phyloP scores from a whole-genome alignment of 2,329 filamentous ascomycete species.

The Beauveria bassiana region DNA sequence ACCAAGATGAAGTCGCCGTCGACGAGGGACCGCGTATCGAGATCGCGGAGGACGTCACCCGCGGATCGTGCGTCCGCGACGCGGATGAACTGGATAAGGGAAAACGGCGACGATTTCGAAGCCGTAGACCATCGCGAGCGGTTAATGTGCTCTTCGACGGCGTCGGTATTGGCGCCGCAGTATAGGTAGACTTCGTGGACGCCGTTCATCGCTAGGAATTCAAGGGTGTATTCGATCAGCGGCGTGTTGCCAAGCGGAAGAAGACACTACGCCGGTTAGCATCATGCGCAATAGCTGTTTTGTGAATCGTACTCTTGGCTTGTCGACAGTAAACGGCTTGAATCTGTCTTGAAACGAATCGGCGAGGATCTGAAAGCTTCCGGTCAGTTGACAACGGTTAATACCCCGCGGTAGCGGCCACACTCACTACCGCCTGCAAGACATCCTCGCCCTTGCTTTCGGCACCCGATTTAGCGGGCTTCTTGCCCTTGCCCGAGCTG shows the following conservation, averaged over 20 bases:
- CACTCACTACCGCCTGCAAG: constrained; percentile 48
- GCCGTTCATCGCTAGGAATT: constrained; percentile 90
- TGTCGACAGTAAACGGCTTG: constrained; percentile 79
- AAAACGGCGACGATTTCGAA: constrained; percentile 58
- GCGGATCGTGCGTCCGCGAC: constrained; percentile 76
- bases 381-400: not conserved
- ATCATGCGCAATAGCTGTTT: not conserved
- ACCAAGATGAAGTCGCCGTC: constrained; percentile 87
- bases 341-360: constrained; percentile 94
- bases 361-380: constrained; percentile 60
- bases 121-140: constrained; percentile 63
- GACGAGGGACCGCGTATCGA: constrained; percentile 79
- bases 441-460: constrained; percentile 52
- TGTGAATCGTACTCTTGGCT: constrained; percentile 60
- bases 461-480: constrained; percentile 40
- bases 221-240: constrained; percentile 93
- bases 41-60: constrained; percentile 88
- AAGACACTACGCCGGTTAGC: constrained; percentile 58
- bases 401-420: constrained; percentile 14
- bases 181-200: constrained; percentile 94
- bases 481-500: constrained; percentile 42
- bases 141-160: constrained; percentile 80
- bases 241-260: constrained; percentile 88
- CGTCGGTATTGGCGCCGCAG: constrained; percentile 76
- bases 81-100: constrained; percentile 73